Evolutionary conservation across 2,329 filamentous ascomycete species (phyloP).

Genomic region (Penicillium italicum): DNA sequence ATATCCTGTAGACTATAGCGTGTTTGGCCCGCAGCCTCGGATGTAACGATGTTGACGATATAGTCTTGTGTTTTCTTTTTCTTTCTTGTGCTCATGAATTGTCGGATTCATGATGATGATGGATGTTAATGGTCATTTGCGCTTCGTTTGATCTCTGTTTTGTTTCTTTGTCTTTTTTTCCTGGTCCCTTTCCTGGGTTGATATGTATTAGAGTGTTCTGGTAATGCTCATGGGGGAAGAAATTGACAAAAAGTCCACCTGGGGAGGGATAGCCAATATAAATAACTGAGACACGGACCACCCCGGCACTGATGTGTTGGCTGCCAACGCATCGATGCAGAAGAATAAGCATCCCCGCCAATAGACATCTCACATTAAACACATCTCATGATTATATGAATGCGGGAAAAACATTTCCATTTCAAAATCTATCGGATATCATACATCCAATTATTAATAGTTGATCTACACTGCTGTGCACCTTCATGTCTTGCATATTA

Average conservation of each 20-base stretch:
- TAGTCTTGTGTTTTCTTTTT: constrained; percentile 6
- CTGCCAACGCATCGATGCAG: constrained; percentile 9
- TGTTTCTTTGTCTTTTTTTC: neutral
- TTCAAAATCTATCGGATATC: neutral
- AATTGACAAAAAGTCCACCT: neutral
- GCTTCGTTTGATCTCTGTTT: constrained; percentile 6
- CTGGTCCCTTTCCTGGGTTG: neutral
- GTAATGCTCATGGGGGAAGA: neutral
- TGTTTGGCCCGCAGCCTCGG: constrained; percentile 36
- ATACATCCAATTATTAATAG: no score
- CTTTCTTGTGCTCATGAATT: constrained; percentile 1
- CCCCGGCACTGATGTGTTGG: constrained; percentile 21
- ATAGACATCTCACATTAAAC: neutral
- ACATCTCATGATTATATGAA: neutral
- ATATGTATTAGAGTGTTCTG: neutral
- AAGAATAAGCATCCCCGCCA: neutral
- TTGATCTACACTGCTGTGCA: neutral
- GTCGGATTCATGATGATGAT: neutral
- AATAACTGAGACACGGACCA: constrained; percentile 26
- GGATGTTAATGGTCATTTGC: constrained; percentile 6
- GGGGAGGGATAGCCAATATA: constrained; percentile 11
- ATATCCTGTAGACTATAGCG: constrained; percentile 26
- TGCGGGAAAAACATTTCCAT: neutral
- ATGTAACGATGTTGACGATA: constrained; percentile 53
- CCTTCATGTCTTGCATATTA: neutral